Base-by-base conservation (phyloP, 805 yeast species). In the Candida sphagnicola region DNA sequence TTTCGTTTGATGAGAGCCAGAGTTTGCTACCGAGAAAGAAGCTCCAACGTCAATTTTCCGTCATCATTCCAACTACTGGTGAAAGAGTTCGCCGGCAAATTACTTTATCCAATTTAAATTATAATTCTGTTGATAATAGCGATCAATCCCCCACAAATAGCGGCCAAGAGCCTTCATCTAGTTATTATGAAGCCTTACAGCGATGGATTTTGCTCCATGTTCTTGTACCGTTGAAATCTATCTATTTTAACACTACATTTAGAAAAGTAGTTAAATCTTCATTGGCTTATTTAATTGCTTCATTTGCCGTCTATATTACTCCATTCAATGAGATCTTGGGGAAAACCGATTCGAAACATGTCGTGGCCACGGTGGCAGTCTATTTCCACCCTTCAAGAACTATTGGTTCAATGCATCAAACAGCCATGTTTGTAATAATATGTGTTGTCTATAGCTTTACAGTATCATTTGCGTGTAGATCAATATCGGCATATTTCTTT, bases 321-420 rank as follows among this genome's bases (percentile, higher is more conserved):
- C 62, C 74, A 1, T 61, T 80, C 33, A 70, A 80, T 8, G 49
- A 57, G 13, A 43, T 78, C 2, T 54, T 85, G 31, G 95, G 95
- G 0, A 55, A 61, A 25, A 71, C 85, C 18, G 90, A 84, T 58
- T 78, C 84, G 8, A 86, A 86, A 55, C 95, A 86, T 63, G 74
- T 85, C 46, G 80, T 83, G 2, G 88, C 95, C 28, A 87, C 95
- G 0, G 82, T 82, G 8, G 83, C 86, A 1, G 93, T 86, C 2
- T 87, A 87, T 57, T 86, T 87, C 65, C 93, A 86, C 53, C 88
- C 95, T 0, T 75, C 90, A 1, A 59, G 95, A 35, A 74, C 93
- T 0, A 75, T 77, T 40, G 95, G 95, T 0, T 77, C 86, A 14
- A 86, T 86, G 91, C 74, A 79, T 43, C 88, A 86, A 53, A 80